phyloP scores from a whole-genome alignment of 1,284 basidiomycete genomes.

The Ganoderma lucidum region DNA sequence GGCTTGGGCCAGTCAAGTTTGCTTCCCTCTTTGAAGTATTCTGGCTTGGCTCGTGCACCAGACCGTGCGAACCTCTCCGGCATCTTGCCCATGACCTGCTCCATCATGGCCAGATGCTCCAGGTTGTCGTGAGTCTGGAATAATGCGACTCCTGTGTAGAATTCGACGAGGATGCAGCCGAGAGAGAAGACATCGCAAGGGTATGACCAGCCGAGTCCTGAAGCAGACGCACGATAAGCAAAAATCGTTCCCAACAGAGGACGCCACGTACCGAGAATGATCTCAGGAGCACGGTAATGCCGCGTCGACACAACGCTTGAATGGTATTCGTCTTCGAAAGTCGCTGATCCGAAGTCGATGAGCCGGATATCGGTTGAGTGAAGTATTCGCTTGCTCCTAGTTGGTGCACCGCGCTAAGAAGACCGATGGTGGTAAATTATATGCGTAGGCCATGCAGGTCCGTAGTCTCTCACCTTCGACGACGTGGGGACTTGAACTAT shows the following conservation, averaged over 20 bases:
- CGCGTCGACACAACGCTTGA: slow-evolving; percentile 97
- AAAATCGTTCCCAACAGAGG: slow-evolving; percentile 4
- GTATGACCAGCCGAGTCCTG: slow-evolving; percentile 97
- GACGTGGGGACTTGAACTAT: slow-evolving; percentile 56
- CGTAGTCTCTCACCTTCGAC: slow-evolving; percentile 25
- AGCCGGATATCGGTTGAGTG: slow-evolving; percentile 93
- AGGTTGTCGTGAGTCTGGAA: slow-evolving; percentile 99
- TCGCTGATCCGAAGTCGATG: slow-evolving; percentile 99
- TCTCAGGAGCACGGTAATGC: slow-evolving; percentile 99
- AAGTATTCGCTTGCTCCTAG: slow-evolving; percentile 78
- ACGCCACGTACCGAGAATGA: slow-evolving; percentile 85
- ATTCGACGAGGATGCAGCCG: slow-evolving; percentile 98
- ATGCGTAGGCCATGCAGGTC: neutral
- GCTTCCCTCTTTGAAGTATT: slow-evolving; percentile 88
- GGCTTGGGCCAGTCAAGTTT: slow-evolving; percentile 94
- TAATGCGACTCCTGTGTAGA: slow-evolving; percentile 96
- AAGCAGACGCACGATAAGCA: slow-evolving; percentile 23
- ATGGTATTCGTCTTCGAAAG: slow-evolving; percentile 98
- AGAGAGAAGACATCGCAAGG: slow-evolving; percentile 99
- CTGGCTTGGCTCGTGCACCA: slow-evolving; percentile 82
- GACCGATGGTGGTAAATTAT: neutral
- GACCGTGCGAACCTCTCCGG: slow-evolving; percentile 82
- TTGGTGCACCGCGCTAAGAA: slow-evolving; percentile 63
- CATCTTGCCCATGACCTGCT: slow-evolving; percentile 98
- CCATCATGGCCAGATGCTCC: slow-evolving; percentile 99